A percentile compares a stretch with the other conserved stretches of the same genome.
phyloP scores from a whole-genome alignment of 805 yeast species.

The Kazachstania africana region DNA sequence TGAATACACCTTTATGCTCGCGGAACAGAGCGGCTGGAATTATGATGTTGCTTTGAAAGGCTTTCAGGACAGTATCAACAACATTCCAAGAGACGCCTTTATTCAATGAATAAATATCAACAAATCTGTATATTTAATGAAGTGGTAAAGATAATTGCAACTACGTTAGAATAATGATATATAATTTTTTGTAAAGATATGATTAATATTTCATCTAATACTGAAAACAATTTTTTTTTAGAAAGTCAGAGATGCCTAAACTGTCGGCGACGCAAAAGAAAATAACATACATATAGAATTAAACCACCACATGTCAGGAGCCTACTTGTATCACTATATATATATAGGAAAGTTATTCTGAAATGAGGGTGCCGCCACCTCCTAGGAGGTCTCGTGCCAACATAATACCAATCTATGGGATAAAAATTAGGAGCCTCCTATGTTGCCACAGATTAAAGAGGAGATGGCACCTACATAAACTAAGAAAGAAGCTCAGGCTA shows the following conservation, averaged over 20 bases:
- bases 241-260: too few species aligned
- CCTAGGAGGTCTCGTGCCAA: slow-evolving; percentile 19
- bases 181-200: too few species aligned
- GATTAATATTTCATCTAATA: too few species aligned
- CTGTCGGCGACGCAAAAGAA: too few species aligned
- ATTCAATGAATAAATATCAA: slow-evolving; percentile 14
- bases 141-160: too few species aligned
- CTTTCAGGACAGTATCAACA: slow-evolving; percentile 55
- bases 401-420: slow-evolving; percentile 6
- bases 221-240: too few species aligned
- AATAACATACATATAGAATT: too few species aligned
- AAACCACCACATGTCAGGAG: too few species aligned
- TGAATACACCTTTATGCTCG: slow-evolving; percentile 69
- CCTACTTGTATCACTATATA: too few species aligned
- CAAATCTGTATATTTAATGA: too few species aligned
- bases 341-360: too few species aligned
- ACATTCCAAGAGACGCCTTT: slow-evolving; percentile 49
- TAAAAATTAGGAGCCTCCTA: slow-evolving; percentile 9
- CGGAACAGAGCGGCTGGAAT: slow-evolving; percentile 83
- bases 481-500: slow-evolving; percentile 3
- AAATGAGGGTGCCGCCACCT: slow-evolving; percentile 26
- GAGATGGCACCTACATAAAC: slow-evolving; percentile 18
- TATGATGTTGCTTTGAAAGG: slow-evolving; percentile 55
- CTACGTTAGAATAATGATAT: too few species aligned
- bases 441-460: slow-evolving; percentile 10